A percentile compares a stretch with the other conserved stretches of the same genome.
Evolutionary conservation across 306 rosid species (phyloP).

Genomic region (Fragaria vesca): DNA sequence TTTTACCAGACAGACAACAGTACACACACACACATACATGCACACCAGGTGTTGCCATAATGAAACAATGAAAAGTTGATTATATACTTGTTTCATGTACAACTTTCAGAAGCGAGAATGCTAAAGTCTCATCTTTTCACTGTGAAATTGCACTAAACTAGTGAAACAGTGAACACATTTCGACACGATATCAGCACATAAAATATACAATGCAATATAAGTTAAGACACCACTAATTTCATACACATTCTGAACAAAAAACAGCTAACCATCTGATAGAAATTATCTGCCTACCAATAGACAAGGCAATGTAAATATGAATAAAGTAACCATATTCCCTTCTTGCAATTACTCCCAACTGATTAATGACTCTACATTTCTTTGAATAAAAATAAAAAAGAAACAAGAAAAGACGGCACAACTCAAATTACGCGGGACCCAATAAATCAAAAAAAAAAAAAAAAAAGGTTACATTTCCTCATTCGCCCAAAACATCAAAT

Average conservation of each 20-base stretch:
- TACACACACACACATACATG: neutral
- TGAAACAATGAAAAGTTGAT: neutral
- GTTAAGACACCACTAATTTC: neutral
- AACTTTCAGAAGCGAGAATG: neutral
- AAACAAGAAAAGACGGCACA: neutral
- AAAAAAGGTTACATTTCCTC: neutral
- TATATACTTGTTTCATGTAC: neutral
- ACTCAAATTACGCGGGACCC: slow-evolving; percentile 20
- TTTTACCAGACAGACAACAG: neutral
- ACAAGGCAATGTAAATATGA: neutral
- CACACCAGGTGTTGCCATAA: neutral
- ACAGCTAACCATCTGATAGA: neutral
- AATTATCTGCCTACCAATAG: neutral
- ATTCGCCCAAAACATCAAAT: neutral
- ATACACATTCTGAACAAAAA: neutral
- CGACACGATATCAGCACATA: neutral
- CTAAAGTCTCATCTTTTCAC: neutral
- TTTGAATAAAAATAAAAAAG: neutral
- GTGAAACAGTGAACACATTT: neutral
- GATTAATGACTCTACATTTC: neutral
- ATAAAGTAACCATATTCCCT: neutral
- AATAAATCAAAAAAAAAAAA: neutral
- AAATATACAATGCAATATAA: neutral
- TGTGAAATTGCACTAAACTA: neutral
- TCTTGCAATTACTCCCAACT: slow-evolving; percentile 7